Percentiles rank a stretch among this genome's conserved stretches.
Conservation (phyloP, 306 rosid species). For the Prosopis cineraria region DNA sequence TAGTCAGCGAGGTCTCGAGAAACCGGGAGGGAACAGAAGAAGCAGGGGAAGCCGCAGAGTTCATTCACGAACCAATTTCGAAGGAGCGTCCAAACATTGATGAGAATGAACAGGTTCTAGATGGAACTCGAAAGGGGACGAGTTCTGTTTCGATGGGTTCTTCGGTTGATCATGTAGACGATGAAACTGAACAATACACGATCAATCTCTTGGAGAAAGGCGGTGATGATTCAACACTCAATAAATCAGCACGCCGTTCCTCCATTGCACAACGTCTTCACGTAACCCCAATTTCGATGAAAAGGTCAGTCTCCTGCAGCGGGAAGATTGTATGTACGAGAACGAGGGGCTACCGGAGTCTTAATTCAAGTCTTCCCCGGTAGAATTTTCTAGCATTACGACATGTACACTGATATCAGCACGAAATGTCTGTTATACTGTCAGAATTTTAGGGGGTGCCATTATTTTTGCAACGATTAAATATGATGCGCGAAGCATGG, state of each 20-base stretch:
- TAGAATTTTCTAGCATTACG: slow-evolving; percentile 10
- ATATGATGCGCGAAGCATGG: background rate
- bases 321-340: slow-evolving; percentile 42
- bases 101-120: background rate
- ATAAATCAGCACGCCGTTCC: slow-evolving; percentile 36
- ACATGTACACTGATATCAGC: slow-evolving; percentile 11
- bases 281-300: slow-evolving; percentile 60
- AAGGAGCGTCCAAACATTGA: background rate
- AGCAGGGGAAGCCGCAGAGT: slow-evolving; percentile 35
- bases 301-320: slow-evolving; percentile 53
- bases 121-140: background rate
- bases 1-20: slow-evolving; percentile 3
- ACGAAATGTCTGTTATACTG: slow-evolving; percentile 24
- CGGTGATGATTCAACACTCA: slow-evolving; percentile 6
- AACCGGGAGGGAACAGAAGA: slow-evolving; percentile 36
- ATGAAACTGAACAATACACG: background rate
- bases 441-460: slow-evolving; percentile 19
- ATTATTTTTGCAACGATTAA: background rate
- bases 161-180: slow-evolving; percentile 12
- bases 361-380: slow-evolving; percentile 26
- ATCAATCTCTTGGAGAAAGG: slow-evolving; percentile 24
- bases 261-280: slow-evolving; percentile 50
- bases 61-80: background rate
- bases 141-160: background rate
- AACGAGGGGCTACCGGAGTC: slow-evolving; percentile 33